A percentile compares a stretch with the other conserved stretches of the same genome.
Conservation (phyloP, 1,139 yeast genomes). For the Taiozyma sp. region DNA sequence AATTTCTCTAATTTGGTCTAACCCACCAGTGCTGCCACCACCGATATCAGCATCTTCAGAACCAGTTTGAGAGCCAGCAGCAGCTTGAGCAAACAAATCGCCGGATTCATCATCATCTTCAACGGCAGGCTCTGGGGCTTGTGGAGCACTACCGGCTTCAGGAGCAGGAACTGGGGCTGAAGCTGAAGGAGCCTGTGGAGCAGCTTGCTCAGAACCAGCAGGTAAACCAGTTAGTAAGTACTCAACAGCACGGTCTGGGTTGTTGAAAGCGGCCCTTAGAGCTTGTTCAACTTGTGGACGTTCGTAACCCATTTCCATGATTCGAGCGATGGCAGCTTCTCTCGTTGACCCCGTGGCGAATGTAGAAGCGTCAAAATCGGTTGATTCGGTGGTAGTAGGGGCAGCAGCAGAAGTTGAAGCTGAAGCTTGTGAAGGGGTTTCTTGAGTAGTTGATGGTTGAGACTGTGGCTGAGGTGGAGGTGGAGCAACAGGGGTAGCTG, state of each 20-base stretch:
- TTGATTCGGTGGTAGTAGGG: neutral
- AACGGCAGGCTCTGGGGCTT: conserved; percentile 25
- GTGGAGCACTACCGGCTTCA: conserved; percentile 24
- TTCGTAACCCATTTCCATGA: conserved; percentile 96
- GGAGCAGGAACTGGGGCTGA: conserved; percentile 37
- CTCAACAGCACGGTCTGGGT: conserved; percentile 98
- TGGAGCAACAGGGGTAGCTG: conserved; percentile 14
- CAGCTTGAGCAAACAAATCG: conserved; percentile 26
- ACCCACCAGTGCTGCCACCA: conserved; percentile 22
- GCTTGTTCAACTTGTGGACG: conserved; percentile 87
- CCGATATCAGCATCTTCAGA: conserved; percentile 16
- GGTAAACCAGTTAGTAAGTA: conserved; percentile 90
- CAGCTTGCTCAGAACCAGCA: conserved; percentile 11
- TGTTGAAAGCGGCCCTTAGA: conserved; percentile 90
- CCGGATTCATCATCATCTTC: conserved; percentile 14
- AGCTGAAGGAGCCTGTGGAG: conserved; percentile 22
- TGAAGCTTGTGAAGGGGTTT: neutral
- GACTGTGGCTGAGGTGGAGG: conserved; percentile 2
- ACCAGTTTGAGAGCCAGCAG: conserved; percentile 6
- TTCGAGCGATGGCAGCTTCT: conserved; percentile 51
- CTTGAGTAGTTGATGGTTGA: conserved; percentile 22
- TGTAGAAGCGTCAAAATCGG: conserved; percentile 26
- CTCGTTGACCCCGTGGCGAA: conserved; percentile 28
- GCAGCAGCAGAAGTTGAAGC: conserved; percentile 3
- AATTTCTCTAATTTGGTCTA: conserved; percentile 68